Conservation (phyloP, 1,284 basidiomycete genomes). For the Vanrija humicola region DNA sequence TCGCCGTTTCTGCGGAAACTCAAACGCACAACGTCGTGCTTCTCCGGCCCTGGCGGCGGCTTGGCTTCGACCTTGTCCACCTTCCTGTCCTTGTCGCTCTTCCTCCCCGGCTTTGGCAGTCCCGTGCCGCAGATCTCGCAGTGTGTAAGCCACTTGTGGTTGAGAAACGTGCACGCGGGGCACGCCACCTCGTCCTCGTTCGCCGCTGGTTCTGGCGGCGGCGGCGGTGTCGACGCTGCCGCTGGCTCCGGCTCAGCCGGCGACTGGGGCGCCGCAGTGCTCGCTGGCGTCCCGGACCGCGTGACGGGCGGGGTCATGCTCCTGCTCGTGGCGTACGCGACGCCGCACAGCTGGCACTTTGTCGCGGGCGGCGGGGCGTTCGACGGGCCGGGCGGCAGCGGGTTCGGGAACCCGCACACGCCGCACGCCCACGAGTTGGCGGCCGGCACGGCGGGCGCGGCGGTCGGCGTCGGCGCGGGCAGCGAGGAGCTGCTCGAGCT, state of each 20-base stretch:
- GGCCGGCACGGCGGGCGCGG: background rate
- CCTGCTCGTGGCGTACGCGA: conserved; percentile 21
- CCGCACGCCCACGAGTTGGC: conserved; percentile 66
- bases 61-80: conserved; percentile 6
- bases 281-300: conserved; percentile 6
- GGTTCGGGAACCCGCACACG: conserved; percentile 77
- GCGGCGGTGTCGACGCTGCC: background rate
- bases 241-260: background rate
- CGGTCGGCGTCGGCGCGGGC: background rate
- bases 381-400: conserved; percentile 46
- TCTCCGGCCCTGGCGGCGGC: conserved; percentile 51
- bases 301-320: conserved; percentile 6
- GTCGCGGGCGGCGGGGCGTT: conserved; percentile 50
- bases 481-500: background rate
- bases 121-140: conserved; percentile 88
- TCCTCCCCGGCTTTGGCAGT: conserved; percentile 44
- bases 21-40: conserved; percentile 58
- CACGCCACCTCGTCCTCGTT: conserved; percentile 57
- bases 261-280: background rate
- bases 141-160: conserved; percentile 65
- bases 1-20: conserved; percentile 91
- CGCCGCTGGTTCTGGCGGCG: background rate
- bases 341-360: conserved; percentile 69
- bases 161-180: conserved; percentile 86
- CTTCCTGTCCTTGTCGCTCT: background rate